Base-by-base conservation (phyloP, 2,329 filamentous ascomycete species). In the Stachybotrys echinatus region DNA sequence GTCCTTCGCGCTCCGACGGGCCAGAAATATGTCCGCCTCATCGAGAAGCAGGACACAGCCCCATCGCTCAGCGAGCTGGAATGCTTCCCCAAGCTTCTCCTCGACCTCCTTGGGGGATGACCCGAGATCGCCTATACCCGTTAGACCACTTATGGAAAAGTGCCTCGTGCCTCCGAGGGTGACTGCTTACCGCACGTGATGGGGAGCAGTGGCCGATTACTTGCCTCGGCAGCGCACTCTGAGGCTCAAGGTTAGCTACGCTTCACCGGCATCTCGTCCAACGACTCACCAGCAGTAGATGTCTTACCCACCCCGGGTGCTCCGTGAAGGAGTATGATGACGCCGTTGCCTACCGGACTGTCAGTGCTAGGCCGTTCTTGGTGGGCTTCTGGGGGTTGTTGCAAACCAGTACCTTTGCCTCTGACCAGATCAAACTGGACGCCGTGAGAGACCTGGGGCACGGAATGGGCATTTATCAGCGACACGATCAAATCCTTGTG, bases 241-340 rank as follows among this genome's bases (percentile, higher is more conserved):
- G 8, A 37, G 8, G 8, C 31, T 37, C 31, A 17, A 17, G 17
- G 31, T 37, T 10, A 37, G 31, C 17, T 8, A 10, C 17, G 31
- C 10, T 37, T 37, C 31, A 10, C 17, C 31, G 31, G 31, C 10
- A 17, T 10, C 10, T 50, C 12, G 18, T 20, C 3, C 2, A 14
- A 2, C 23, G 39, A 7, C 51, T 19, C 23, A 61, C 60, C 61
- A 19, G 60, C 61, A 3, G 61, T 63, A 3, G 56, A 56, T 0
- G 61, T 63, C 43, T 64, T 64, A 3, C 62, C 62, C 10, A 64
- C 62, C 7, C 61, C 60, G 0, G 61, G 60, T 5, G 56, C 61
- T 3, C 61, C 63, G 34, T 62, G 61, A 7, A 65, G 54, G 8
- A 64, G 55, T 7, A 65, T 55, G 2, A 37, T 37, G 10, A 37